A percentile compares a stretch with the other conserved stretches of the same genome.
phyloP scores from a whole-genome alignment of 1,284 basidiomycete genomes.

The Chalciporus sp. region DNA sequence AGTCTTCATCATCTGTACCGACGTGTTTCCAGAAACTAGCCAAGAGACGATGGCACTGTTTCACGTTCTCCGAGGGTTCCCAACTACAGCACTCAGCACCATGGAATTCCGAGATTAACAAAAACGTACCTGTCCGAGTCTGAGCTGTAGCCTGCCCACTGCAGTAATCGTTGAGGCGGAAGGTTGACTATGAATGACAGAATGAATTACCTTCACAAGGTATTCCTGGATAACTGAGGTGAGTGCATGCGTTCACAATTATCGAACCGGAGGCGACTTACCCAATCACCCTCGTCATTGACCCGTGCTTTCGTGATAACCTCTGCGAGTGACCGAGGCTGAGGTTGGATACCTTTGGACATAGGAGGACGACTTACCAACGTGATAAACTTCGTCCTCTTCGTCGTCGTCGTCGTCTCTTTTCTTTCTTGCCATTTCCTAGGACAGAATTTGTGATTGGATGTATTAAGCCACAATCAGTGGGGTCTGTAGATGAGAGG shows the following conservation, averaged over 20 bases:
- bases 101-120: background rate
- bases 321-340: constrained; percentile 39
- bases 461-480: background rate
- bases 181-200: background rate
- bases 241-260: background rate
- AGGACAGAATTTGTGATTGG: background rate
- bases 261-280: constrained; percentile 35
- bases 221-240: constrained; percentile 49
- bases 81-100: constrained; percentile 46
- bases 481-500: background rate
- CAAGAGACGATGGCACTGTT: constrained; percentile 55
- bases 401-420: constrained; percentile 31
- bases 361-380: constrained; percentile 40
- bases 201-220: constrained; percentile 51
- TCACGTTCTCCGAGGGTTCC: constrained; percentile 63
- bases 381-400: constrained; percentile 48
- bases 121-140: constrained; percentile 47
- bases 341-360: background rate
- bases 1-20: constrained; percentile 58
- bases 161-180: constrained; percentile 19
- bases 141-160: constrained; percentile 56
- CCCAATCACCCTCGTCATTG: constrained; percentile 42
- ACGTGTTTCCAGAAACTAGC: constrained; percentile 64
- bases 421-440: constrained; percentile 31
- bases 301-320: constrained; percentile 56